These are phyloP conservation scores for Hagleromyces aurorensis DNA, from an alignment of 805 yeast genomes.

Conservation along the genomic window DNA sequence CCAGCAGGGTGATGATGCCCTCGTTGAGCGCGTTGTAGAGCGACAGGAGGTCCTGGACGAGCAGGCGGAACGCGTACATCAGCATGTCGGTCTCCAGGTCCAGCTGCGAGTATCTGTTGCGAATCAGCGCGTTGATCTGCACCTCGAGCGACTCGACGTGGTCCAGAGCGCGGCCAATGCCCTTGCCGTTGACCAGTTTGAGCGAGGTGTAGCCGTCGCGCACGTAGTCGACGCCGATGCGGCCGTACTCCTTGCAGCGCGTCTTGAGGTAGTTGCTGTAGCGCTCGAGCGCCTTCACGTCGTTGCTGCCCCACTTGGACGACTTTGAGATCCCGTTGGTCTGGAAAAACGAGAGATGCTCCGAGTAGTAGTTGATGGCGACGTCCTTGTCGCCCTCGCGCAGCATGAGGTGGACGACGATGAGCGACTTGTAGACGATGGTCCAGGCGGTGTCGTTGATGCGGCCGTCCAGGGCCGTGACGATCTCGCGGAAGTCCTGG, in stretches of 20 bases:
- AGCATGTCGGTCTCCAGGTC: conserved; percentile 82
- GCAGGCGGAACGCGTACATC: conserved; percentile 74
- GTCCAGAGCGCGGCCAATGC: conserved; percentile 70
- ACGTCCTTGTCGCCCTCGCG: conserved; percentile 82
- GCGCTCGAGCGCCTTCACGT: conserved; percentile 48
- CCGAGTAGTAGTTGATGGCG: conserved; percentile 53
- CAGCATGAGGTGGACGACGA: conserved; percentile 83
- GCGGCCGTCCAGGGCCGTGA: conserved; percentile 54
- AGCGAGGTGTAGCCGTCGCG: conserved; percentile 52
- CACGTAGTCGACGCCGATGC: conserved; percentile 66
- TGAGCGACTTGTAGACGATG: conserved; percentile 74
- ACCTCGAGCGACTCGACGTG: conserved; percentile 76
- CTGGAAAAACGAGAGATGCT: conserved; percentile 44
- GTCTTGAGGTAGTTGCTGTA: conserved; percentile 65
- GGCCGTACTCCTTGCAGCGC: conserved; percentile 62
- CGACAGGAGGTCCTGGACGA: conserved; percentile 83
- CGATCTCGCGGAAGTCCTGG: conserved; percentile 54
- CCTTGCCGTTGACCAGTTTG: conserved; percentile 39
- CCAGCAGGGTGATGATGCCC: conserved; percentile 89
- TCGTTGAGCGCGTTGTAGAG: conserved; percentile 88
- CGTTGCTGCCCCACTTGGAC: conserved; percentile 33
- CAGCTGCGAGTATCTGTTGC: conserved; percentile 65
- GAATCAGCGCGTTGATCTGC: conserved; percentile 69
- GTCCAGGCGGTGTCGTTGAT: conserved; percentile 85
- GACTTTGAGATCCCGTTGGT: conserved; percentile 32